Percentiles rank a stretch among this genome's conserved stretches.
Evolutionary conservation across 2,329 filamentous ascomycete genomes (phyloP).

Genomic region (Alternaria panax): DNA sequence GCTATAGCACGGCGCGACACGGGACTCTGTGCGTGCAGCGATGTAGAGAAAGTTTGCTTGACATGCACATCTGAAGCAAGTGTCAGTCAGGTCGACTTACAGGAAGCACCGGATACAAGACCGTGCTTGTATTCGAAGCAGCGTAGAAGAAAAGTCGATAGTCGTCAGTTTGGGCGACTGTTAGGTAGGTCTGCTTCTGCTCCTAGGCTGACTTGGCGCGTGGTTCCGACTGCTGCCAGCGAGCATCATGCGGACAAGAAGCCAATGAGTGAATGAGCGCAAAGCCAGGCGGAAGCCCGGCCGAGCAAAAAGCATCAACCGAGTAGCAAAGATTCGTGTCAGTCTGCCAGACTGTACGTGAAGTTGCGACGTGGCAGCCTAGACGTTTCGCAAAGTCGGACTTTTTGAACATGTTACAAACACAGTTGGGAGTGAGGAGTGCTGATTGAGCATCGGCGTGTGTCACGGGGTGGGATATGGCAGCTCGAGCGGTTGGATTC

Average conservation of each 20-base stretch:
- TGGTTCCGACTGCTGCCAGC: neutral
- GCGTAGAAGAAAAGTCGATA: slow-evolving; percentile 6
- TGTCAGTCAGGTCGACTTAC: neutral
- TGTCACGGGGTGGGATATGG: slow-evolving; percentile 1
- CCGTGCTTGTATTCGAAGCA: slow-evolving; percentile 4
- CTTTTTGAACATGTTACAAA: neutral
- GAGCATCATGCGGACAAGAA: slow-evolving; percentile 2
- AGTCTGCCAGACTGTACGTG: neutral
- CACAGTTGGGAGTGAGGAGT: neutral
- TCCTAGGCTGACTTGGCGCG: slow-evolving; percentile 4
- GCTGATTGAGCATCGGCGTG: neutral
- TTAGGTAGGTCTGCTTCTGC: neutral
- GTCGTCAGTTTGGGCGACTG: slow-evolving; percentile 3
- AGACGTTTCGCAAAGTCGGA: neutral
- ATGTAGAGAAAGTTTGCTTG: slow-evolving; percentile 5
- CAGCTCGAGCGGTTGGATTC: slow-evolving; percentile 27
- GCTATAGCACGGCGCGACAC: slow-evolving; percentile 9
- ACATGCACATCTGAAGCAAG: slow-evolving; percentile 2
- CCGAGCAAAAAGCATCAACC: slow-evolving; percentile 12
- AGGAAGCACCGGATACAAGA: slow-evolving; percentile 1
- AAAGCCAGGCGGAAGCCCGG: slow-evolving; percentile 7
- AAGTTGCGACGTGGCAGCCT: neutral
- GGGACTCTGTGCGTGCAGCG: slow-evolving; percentile 4
- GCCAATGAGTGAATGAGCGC: slow-evolving; percentile 6
- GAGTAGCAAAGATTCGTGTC: neutral